Percentiles rank a stretch among this genome's conserved stretches.
phyloP scores from a whole-genome alignment of 192 early-diverging fungal genomes.

The Coemansia sp. region DNA sequence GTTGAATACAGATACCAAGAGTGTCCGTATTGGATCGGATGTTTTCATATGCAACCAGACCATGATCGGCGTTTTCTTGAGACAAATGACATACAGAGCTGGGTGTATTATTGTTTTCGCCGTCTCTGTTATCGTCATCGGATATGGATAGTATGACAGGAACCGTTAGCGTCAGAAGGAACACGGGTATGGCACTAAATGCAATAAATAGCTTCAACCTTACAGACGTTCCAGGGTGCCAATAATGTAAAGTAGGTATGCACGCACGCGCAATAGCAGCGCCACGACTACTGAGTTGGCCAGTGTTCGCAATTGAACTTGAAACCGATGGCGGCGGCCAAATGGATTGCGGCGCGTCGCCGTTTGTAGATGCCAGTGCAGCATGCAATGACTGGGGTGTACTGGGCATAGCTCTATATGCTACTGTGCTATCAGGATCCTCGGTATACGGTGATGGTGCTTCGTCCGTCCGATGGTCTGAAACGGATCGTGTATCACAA shows the following conservation, averaged over 20 bases:
- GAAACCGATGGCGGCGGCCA: neutral
- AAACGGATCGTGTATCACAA: neutral
- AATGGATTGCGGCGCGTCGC: neutral
- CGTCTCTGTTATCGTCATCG: neutral
- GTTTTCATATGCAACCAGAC: neutral
- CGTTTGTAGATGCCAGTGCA: neutral
- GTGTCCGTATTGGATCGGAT: neutral
- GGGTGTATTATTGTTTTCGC: neutral
- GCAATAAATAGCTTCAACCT: conserved; percentile 39
- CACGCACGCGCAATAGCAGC: conserved; percentile 17
- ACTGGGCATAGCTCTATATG: neutral
- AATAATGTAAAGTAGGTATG: conserved; percentile 45
- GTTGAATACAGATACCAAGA: neutral
- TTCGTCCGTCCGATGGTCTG: neutral
- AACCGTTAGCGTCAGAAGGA: conserved; percentile 46
- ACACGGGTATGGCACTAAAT: conserved; percentile 42
- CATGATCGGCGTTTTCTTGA: neutral
- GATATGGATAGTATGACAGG: conserved; percentile 29
- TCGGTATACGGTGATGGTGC: neutral
- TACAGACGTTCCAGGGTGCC: conserved; percentile 26
- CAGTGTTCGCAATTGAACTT: neutral
- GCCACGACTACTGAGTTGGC: neutral
- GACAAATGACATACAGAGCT: neutral
- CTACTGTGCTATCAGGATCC: neutral
- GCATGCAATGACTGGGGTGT: conserved; percentile 9